Percentiles rank a stretch among this genome's conserved stretches.
Evolutionary conservation across 345 rosid species (phyloP).

Genomic region (Dipteronia dyeriana): DNA sequence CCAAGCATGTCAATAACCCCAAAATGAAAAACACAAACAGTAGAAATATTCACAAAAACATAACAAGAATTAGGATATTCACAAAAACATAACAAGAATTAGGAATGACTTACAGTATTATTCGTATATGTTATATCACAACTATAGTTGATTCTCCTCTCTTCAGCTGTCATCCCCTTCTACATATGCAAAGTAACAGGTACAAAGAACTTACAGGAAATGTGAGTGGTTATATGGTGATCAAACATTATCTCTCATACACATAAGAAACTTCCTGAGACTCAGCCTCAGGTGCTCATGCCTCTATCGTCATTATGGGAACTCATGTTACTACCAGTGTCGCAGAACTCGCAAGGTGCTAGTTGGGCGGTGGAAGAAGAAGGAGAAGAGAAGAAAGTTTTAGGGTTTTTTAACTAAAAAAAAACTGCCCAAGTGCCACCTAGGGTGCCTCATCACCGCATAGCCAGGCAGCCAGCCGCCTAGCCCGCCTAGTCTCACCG

Average conservation of each 20-base stretch:
- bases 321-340: neutral
- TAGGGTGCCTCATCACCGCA: too few species aligned
- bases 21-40: slow-evolving; percentile 11
- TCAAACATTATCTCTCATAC: neutral
- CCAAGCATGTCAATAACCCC: slow-evolving; percentile 3
- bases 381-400: too few species aligned
- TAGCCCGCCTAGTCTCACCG: too few species aligned
- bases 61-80: slow-evolving; percentile 22
- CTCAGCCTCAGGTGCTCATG: slow-evolving; percentile 5
- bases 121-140: slow-evolving; percentile 95
- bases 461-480: too few species aligned
- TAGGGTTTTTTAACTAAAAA: too few species aligned
- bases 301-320: neutral
- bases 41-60: neutral
- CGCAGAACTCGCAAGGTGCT: too few species aligned
- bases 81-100: slow-evolving; percentile 18
- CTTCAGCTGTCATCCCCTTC: slow-evolving; percentile 82
- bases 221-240: neutral
- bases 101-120: slow-evolving; percentile 65
- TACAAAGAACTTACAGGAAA: slow-evolving; percentile 12
- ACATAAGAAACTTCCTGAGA: neutral
- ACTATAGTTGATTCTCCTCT: slow-evolving; percentile 76
- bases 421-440: too few species aligned
- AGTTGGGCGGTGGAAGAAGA: too few species aligned
- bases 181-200: slow-evolving; percentile 33